Base-by-base conservation (phyloP, 805 yeast species). In the Nakazawaea peltata region DNA sequence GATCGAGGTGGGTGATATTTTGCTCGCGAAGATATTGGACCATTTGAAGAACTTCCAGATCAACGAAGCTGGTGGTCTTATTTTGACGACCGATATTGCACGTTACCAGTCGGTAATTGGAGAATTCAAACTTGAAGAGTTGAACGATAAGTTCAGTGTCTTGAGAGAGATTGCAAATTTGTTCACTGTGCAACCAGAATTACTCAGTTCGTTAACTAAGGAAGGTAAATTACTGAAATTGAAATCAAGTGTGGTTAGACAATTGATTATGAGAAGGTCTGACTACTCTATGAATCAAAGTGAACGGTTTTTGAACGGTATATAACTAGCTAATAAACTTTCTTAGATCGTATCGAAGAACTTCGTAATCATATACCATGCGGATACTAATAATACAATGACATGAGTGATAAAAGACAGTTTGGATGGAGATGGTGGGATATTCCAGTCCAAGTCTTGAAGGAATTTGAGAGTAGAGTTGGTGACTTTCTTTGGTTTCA, bases 141-240 rank as follows among this genome's bases (percentile, higher is more conserved):
- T 84, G 19, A 61, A 76, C 4, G 82, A 77, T 23, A 69, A 70
- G 39, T 80, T 83, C 58, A 75, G 74, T 33, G 67, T 85, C 10
- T 59, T 88, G 42, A 73, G 86, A 51, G 95, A 87, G 45, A 71
- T 88, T 41, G 86, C 90, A 22, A 85, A 84, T 48, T 61, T 88
- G 40, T 88, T 79, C 54, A 80, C 94, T 0, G 94, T 85, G 13
- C 92, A 83, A 50, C 81, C 90, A 2, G 82, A 82, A 39, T 67
- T 84, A 46, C 61, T 87, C 36, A 77, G 77, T 43, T 82, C 94
- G 1, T 65, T 87, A 49, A 76, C 86, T 2, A 76, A 78, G 27
- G 95, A 86, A 49, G 92, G 95, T 1, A 85, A 78, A 46, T 62
- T 87, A 42, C 76, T 79, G 1, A 67, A 66, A 38, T 65, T 85